These are phyloP conservation scores for Metrosideros polymorpha DNA, from an alignment of 441 rosid genomes.

Conservation along the genomic window DNA sequence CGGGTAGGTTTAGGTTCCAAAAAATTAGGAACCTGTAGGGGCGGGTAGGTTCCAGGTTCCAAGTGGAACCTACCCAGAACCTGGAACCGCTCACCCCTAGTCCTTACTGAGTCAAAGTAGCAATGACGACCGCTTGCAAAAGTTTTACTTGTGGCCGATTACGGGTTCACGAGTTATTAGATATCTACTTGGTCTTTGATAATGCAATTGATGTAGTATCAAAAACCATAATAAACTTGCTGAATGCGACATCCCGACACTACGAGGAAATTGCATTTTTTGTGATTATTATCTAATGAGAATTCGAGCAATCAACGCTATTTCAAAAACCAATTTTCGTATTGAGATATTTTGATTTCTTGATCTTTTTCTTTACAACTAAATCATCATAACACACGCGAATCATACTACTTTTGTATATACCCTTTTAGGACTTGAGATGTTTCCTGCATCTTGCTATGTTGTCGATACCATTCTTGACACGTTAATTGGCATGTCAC, in stretches of 20 bases:
- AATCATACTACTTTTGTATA: not conserved
- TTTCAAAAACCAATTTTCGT: not conserved
- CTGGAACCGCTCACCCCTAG: too few relatives aligned
- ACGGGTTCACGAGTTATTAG: too few relatives aligned
- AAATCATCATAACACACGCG: fast-evolving
- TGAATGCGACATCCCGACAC: not conserved
- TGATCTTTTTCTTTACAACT: not conserved
- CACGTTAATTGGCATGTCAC: fast-evolving
- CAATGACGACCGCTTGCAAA: not conserved
- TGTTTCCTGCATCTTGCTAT: fast-evolving
- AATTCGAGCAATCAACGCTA: fast-evolving
- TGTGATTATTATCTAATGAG: not conserved
- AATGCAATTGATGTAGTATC: not conserved
- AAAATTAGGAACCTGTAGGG: too few relatives aligned
- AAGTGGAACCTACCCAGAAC: too few relatives aligned
- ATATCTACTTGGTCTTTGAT: not conserved
- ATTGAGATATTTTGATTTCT: not conserved
- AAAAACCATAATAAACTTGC: not conserved
- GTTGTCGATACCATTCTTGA: not conserved
- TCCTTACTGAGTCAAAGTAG: not conserved
- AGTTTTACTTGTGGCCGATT: too few relatives aligned
- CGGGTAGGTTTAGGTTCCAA: too few relatives aligned
- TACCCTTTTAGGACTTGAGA: not conserved
- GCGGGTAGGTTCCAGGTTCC: too few relatives aligned
- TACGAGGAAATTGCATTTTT: not conserved